These are phyloP conservation scores for Syzygium grande DNA, from an alignment of 345 rosid species.

Conservation along the genomic window DNA sequence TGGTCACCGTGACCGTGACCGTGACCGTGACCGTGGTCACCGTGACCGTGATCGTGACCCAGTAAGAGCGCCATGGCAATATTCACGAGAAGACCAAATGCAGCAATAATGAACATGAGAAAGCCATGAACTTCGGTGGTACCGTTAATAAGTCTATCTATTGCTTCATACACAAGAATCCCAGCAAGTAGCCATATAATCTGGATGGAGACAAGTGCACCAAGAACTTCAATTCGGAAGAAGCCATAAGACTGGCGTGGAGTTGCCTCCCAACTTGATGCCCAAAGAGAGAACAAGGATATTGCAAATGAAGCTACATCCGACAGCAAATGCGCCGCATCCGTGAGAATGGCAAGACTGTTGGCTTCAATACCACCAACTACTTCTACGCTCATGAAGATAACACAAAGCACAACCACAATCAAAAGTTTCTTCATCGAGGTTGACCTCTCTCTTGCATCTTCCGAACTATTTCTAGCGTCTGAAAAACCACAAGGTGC, in stretches of 20 bases:
- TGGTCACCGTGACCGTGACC: constrained; percentile 13
- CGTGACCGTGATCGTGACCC: constrained; percentile 60
- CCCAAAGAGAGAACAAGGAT: constrained; percentile 67
- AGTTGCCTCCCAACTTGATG: constrained; percentile 71
- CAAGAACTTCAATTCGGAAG: constrained; percentile 62
- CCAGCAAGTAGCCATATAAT: constrained; percentile 79
- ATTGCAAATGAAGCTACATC: constrained; percentile 80
- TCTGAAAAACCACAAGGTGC: constrained; percentile 73
- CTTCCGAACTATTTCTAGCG: constrained; percentile 31
- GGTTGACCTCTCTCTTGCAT: constrained; percentile 48
- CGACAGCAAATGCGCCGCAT: constrained; percentile 69
- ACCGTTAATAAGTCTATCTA: constrained; percentile 35
- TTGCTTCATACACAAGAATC: constrained; percentile 67
- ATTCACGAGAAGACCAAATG: constrained; percentile 59
- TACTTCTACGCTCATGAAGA: constrained; percentile 69
- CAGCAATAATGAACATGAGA: constrained; percentile 64
- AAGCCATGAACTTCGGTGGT: constrained; percentile 55
- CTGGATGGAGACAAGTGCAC: constrained; percentile 73
- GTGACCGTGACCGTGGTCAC: constrained; percentile 39
- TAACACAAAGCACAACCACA: constrained; percentile 43
- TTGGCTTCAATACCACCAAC: constrained; percentile 73
- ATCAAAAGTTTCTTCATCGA: constrained; percentile 58
- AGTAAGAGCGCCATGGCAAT: constrained; percentile 54
- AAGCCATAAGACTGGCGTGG: constrained; percentile 70
- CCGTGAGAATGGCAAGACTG: constrained; percentile 62